A percentile compares a stretch with the other conserved stretches of the same genome.
Conservation (phyloP, 441 rosid genomes). For the Croton laevigatus region DNA sequence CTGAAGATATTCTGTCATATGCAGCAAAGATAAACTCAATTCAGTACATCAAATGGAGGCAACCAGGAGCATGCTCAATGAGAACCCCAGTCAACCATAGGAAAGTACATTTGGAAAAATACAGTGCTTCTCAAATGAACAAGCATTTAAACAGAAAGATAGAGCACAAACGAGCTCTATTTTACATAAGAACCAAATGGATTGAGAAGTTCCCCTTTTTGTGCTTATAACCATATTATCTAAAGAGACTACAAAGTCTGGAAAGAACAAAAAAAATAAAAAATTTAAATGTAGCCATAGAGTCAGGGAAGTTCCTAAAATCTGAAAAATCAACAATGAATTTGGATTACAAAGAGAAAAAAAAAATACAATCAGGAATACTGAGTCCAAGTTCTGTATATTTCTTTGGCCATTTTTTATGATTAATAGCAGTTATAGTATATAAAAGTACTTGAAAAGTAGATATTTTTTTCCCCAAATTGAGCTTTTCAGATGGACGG, state of each 20-base stretch:
- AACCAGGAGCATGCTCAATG: not conserved
- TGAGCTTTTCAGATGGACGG: not conserved
- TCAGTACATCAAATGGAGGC: conserved; percentile 2
- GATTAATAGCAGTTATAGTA: not conserved
- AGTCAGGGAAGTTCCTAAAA: not conserved
- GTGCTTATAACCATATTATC: not conserved
- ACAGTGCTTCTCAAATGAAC: not conserved
- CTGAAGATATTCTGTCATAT: conserved; percentile 25
- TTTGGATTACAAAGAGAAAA: not conserved
- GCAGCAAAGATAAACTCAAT: conserved; percentile 16
- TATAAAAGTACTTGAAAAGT: not conserved
- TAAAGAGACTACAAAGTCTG: not conserved
- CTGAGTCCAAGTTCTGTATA: not conserved
- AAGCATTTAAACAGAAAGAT: not conserved
- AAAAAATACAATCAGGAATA: not conserved
- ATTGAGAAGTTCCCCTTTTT: not conserved
- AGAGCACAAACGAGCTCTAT: not conserved
- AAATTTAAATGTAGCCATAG: not conserved
- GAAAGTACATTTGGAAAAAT: not conserved
- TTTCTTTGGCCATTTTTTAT: not conserved
- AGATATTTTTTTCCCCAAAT: not conserved
- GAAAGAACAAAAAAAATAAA: not conserved
- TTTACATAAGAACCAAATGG: not conserved
- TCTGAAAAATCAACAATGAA: not conserved
- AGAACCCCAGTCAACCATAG: conserved; percentile 7